A percentile compares a stretch with the other conserved stretches of the same genome.
Conservation (phyloP, 1,284 basidiomycete genomes). For the Vanrija sp. region DNA sequence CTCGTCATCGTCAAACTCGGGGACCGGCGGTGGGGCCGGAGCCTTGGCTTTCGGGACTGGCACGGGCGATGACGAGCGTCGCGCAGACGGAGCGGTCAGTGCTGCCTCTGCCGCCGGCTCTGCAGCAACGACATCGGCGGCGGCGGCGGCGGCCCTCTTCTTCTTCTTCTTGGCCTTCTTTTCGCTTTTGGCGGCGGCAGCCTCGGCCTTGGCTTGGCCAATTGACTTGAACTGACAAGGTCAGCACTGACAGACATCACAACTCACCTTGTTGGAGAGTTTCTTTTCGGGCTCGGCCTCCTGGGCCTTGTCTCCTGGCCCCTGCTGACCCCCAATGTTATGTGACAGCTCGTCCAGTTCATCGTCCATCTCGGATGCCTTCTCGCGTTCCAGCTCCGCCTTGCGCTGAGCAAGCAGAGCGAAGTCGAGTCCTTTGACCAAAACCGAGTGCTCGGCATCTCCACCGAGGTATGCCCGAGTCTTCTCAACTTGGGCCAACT, state of each 20-base stretch:
- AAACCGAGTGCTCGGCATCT: slow-evolving; percentile 74
- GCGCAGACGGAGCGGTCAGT: no score
- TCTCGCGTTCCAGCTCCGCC: slow-evolving; percentile 56
- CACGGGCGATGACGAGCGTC: no score
- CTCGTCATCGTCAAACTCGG: slow-evolving; percentile 46
- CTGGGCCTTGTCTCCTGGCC: slow-evolving; percentile 12
- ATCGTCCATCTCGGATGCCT: slow-evolving; percentile 65
- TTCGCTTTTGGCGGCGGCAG: slow-evolving; percentile 14
- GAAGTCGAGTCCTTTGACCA: slow-evolving; percentile 84
- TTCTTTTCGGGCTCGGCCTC: neutral
- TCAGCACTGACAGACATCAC: slow-evolving; percentile 5
- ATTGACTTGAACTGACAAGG: slow-evolving; percentile 43
- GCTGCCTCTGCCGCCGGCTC: neutral
- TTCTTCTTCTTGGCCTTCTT: slow-evolving; percentile 31
- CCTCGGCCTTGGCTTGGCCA: slow-evolving; percentile 31
- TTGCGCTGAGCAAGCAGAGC: slow-evolving; percentile 79
- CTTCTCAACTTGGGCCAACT: slow-evolving; percentile 60
- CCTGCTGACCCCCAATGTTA: slow-evolving; percentile 14
- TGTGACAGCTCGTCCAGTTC: slow-evolving; percentile 60
- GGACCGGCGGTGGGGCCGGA: slow-evolving; percentile 2
- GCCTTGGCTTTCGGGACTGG: neutral
- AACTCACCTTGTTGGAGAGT: slow-evolving; percentile 23
- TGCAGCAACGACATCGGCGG: neutral
- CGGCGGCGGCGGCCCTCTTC: neutral
- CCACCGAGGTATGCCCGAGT: slow-evolving; percentile 81